phyloP scores from a whole-genome alignment of 2,329 filamentous ascomycete genomes.

The Sclerotinia subarctica region DNA sequence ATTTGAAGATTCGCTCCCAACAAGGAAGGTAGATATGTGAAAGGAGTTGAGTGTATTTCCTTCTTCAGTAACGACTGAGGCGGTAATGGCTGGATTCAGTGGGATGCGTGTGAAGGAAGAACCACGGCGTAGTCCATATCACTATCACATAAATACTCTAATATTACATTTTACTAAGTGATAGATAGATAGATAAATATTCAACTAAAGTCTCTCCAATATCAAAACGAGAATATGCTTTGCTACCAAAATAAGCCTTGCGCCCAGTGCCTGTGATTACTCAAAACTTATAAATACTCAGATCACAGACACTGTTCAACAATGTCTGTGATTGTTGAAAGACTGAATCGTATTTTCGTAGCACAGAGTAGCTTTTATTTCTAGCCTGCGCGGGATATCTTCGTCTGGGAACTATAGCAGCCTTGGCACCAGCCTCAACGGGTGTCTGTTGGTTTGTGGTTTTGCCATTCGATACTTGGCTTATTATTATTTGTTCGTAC shows the following conservation, averaged over 20 bases:
- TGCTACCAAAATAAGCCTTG: background rate
- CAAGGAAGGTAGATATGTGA: background rate
- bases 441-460: conserved; percentile 1
- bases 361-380: background rate
- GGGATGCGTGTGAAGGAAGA: background rate
- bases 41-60: background rate
- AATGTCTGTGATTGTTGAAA: too few species aligned
- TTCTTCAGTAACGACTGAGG: background rate
- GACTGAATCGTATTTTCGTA: background rate
- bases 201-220: background rate
- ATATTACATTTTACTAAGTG: too few species aligned
- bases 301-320: background rate
- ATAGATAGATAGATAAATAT: too few species aligned
- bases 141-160: conserved; percentile 15
- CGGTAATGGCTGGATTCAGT: background rate
- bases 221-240: background rate
- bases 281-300: background rate
- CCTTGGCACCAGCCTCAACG: background rate
- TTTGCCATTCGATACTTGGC: background rate
- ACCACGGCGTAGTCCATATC: background rate
- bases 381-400: background rate
- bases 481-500: too few species aligned
- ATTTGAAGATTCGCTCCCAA: background rate
- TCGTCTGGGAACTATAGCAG: background rate
- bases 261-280: too few species aligned